Base-by-base conservation (phyloP, 2,329 filamentous ascomycete genomes). In the Juglanconis sp. region DNA sequence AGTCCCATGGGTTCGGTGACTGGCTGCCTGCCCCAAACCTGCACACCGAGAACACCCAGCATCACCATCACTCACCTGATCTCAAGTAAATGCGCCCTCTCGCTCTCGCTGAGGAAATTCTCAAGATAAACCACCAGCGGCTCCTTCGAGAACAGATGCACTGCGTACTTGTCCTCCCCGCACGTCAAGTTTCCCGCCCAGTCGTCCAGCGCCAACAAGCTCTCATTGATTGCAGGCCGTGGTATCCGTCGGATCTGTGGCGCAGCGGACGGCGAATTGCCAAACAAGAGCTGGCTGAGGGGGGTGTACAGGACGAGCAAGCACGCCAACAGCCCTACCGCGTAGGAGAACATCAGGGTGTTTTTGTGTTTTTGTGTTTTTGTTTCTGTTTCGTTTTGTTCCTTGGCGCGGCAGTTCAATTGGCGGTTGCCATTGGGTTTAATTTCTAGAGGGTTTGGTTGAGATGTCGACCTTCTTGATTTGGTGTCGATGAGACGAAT, bases 81-180 rank as follows among this genome's bases (percentile, higher is more conserved):
- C 15, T 81, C 76, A 2, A 83, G 70, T 24, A 85, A 68, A 65
- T 83, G 78, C 36, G 65, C 62, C 53, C 77, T 74, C 68, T 85
- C 82, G 4, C 69, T 70, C 8, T 65, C 62, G 13, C 72, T 75
- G 56, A 85, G 64, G 64, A 85, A 85, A 17, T 77, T 73, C 69
- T 83, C 80, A 11, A 85, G 70, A 62, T 85, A 85, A 4, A 85
- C 66, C 2, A 85, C 79, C 42, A 85, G 68, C 24, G 82, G 82
- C 58, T 78, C 77, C 57, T 77, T 75, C 49, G 75, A 81, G 59
- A 80, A 68, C 31, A 84, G 73, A 58, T 81, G 78, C 47, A 80
- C 75, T 1, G 72, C 70, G 67, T 83, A 82, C 2, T 13, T 35
- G 24, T 50, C 30, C 1, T 71, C 66, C 0, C 69, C 67, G 57